phyloP scores from a whole-genome alignment of 2,329 filamentous ascomycete genomes.

The Eurotiales sp. region DNA sequence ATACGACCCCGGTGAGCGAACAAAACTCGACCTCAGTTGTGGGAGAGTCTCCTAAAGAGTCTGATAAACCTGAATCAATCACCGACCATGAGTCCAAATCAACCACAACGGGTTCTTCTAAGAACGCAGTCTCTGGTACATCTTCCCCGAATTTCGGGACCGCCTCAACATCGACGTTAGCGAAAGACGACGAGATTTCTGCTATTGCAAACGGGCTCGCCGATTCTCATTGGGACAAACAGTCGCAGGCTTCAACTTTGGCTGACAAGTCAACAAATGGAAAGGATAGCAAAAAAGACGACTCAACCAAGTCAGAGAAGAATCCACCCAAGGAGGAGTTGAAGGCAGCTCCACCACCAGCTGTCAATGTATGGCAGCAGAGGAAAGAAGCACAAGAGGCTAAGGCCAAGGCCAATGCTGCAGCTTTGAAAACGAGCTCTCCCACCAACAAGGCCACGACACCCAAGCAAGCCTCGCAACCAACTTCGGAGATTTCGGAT shows the following conservation, averaged over 20 bases:
- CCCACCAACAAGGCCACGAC: constrained; percentile 18
- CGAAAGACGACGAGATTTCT: constrained; percentile 59
- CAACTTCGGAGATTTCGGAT: constrained; percentile 37
- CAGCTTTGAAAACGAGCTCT: constrained; percentile 24
- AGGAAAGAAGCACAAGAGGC: constrained; percentile 64
- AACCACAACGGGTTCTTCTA: constrained; percentile 23
- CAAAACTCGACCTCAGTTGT: constrained; percentile 38
- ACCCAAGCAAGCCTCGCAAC: constrained; percentile 21
- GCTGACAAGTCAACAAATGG: constrained; percentile 51
- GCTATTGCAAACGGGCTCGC: constrained; percentile 61
- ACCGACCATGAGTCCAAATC: constrained; percentile 34
- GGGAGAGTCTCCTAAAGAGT: constrained; percentile 39
- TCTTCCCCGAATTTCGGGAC: constrained; percentile 55
- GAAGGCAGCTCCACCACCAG: constrained; percentile 74
- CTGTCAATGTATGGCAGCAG: constrained; percentile 85
- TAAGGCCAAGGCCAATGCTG: constrained; percentile 41
- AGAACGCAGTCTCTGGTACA: constrained; percentile 35
- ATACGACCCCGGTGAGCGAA: constrained; percentile 27
- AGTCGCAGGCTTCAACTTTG: constrained; percentile 60
- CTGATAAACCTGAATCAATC: constrained; percentile 35
- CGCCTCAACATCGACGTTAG: constrained; percentile 50
- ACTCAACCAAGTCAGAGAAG: constrained; percentile 53
- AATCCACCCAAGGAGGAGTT: constrained; percentile 59
- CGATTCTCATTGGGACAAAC: constrained; percentile 65
- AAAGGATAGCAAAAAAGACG: constrained; percentile 48